Conservation (phyloP, 2,329 filamentous ascomycete genomes). For the Talaromyces islandicus region DNA sequence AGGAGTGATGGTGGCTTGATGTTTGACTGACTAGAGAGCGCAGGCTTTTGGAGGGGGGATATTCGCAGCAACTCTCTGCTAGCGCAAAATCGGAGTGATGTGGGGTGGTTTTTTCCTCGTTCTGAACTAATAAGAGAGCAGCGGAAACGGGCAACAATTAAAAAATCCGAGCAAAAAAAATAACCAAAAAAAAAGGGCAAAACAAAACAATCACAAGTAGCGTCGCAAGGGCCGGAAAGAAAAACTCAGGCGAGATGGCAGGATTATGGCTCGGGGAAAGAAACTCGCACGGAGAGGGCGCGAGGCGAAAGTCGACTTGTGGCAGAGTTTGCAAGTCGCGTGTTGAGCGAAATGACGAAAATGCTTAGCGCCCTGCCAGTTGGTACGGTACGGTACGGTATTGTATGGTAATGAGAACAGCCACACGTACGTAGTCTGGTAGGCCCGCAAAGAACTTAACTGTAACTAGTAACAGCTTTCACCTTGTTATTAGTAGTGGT, state of each 20-base stretch:
- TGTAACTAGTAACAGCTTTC: not conserved
- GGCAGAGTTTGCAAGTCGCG: constrained; percentile 11
- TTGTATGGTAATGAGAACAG: not conserved
- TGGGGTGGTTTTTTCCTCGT: constrained; percentile 7
- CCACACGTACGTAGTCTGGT: not conserved
- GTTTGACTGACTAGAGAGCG: not conserved
- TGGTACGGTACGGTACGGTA: not conserved
- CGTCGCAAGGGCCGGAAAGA: not conserved
- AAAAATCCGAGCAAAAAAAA: not conserved
- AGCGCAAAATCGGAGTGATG: constrained; percentile 15
- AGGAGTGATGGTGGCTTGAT: not conserved
- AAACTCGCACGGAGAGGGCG: not conserved
- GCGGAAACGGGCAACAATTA: not conserved
- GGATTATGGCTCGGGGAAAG: not conserved
- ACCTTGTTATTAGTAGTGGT: not conserved
- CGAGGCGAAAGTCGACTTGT: not conserved
- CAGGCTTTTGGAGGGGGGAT: not conserved
- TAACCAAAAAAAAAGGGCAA: too few relatives aligned
- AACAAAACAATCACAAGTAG: too few relatives aligned
- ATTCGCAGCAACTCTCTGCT: constrained; percentile 12
- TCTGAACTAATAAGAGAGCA: not conserved
- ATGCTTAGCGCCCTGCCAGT: constrained; percentile 14
- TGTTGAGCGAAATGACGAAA: constrained; percentile 18
- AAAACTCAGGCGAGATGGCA: not conserved
- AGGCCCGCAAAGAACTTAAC: too few relatives aligned